Evolutionary conservation across 306 rosid species (phyloP), one percentile per base, ranked within the genome.

Genomic region (Vigna hirtella): DNA sequence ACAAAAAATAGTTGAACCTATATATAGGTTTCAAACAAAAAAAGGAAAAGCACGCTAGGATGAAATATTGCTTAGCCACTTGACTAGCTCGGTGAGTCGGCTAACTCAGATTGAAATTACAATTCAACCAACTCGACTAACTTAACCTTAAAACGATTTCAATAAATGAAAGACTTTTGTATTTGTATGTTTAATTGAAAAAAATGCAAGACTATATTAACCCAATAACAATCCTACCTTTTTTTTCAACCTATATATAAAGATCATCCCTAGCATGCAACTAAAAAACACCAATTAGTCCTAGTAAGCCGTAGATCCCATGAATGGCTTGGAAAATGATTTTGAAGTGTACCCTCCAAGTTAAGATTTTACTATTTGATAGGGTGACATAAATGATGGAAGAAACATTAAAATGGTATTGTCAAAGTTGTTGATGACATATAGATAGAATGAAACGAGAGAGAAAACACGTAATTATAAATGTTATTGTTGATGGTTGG

Each of bases 381-480:
- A 43, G 15, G 45, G 18, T 1, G 26, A 34, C 14, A 49, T 13
- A 13, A 34, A 55, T 32, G 18, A 50, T 16, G 15, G 22, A 2
- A 2, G 62, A 74, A 75, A 63, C 50, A 74, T 48, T 48, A 66
- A 52, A 38, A 22, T 1, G 17, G 8, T 42, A 24, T 24, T 75
- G 85, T 82, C 63, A 82, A 82, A 76, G 24, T 28, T 76, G 49
- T 61, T 67, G 73, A 70, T 82, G 77, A 24, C 53, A 69, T 2
- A 17, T 2, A 17, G 36, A 50, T 4, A 26, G 36, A 50, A 62
- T 49, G 40, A 45, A 70, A 61, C 50, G 63, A 50, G 77, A 53
- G 73, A 70, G 24, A 76, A 76, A 76, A 70, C 81, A 78, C 53
- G 68, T 61, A n/a, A 62, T 51, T 2, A 12, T 42, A 9, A 9